Evolutionary conservation across 2,329 filamentous ascomycete genomes (phyloP), one percentile per base, ranked within the genome.

Genomic region (Talaromyces albobiverticillius): DNA sequence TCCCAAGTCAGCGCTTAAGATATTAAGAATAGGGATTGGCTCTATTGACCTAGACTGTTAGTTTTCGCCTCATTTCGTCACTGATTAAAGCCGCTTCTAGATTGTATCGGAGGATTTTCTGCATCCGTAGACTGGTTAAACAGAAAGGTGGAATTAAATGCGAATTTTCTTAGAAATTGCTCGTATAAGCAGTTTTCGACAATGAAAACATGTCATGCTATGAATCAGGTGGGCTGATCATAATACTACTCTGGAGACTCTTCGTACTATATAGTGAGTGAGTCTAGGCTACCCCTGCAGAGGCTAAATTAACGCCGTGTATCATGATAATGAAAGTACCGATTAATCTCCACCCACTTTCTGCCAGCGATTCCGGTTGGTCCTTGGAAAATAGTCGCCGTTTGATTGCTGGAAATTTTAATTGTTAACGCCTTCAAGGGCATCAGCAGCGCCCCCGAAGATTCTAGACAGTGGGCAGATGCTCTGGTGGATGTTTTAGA

Each of bases 251-350:
- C 9, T 34, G 13, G 31, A 34, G 7, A 11, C 31, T 34, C 13
- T 31, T 3, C 29, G 29, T 8, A 31, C 9, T 34, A 34, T 14
- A 43, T 23, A 34, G 23, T 43, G 26, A 22, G 18, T 25, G 23
- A 29, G 25, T 43, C 26, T 22, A n/a, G 38, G 14, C 11, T 25
- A 50, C 13, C 36, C 40, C 40, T 45, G 40, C 9, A 25, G 32
- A 51, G 26, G 25, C 40, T 51, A 46, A 51, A 51, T 51, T 51
- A 51, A 45, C 26, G 22, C 48, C 26, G 26, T 51, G 49, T 51
- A 38, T 51, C 49, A 51, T 45, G 40, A 45, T 51, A 52, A 52
- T 52, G 42, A 22, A 50, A 31, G 36, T 50, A 50, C 47, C 25
- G n/a, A 22, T 38, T n/a, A 46, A 46, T 46, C 29, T 46, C 50